Evolutionary conservation across 1,284 basidiomycete species (phyloP), one percentile per base, ranked within the genome.

Genomic region (Schizopora paradoxa): DNA sequence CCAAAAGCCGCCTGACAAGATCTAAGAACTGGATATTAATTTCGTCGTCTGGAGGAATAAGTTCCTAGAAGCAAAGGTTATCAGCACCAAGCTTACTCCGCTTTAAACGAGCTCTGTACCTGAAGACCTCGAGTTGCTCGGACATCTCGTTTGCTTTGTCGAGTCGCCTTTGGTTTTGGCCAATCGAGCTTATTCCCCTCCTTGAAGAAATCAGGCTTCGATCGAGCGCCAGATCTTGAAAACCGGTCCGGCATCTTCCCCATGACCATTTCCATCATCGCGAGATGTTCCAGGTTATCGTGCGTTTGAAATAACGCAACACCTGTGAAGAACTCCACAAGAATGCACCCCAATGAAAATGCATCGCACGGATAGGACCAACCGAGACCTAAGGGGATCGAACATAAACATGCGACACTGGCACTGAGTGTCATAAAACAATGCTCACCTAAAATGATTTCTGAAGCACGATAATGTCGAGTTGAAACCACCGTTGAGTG

Each of bases 241-340:
- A 95, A 92, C 4, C 84, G 79, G 36, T 86, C 81, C 0, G 94
- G 92, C 84, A 99, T 94, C 66, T 85, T 87, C 51, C 95, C 96
- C 82, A 99, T 95, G 27, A 99, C 96, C 55, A 89, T 84, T 66
- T 99, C 94, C 96, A 99, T 99, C 96, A 99, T 99, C 34, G 96
- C 96, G 5, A 99, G 80, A 64, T 99, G 96, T 62, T 99, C 96
- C 8, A 99, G 77, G 63, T 99, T 99, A 68, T 99, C 95, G 61
- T 98, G 95, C 0, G 96, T 99, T 66, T 99, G 96, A 71, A 98
- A 99, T 25, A 99, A 75, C 3, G 96, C 96, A 36, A 95, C 84
- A 27, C 96, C 96, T 2, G 96, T 99, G 68, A 85, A 96, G 63
- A 99, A 98, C 66, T 99, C 96, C 51, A 99, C 92, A 11, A 99